Percentiles rank a stretch among this genome's conserved stretches.
These are phyloP conservation scores for Fomitopsis pinicola DNA, from an alignment of 1,284 basidiomycete species.

Conservation along the genomic window DNA sequence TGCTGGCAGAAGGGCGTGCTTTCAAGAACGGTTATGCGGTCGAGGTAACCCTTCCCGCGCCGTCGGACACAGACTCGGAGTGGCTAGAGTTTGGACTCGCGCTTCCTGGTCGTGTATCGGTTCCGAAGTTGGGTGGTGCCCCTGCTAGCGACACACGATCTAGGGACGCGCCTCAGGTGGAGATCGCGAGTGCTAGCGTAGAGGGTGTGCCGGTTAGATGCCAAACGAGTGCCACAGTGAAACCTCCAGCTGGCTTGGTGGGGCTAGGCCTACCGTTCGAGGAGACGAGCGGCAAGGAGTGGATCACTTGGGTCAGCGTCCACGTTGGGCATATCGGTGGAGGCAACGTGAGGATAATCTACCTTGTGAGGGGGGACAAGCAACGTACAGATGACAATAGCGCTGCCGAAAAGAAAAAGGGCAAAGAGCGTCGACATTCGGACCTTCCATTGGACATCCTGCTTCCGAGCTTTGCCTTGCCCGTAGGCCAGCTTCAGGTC, in stretches of 20 bases:
- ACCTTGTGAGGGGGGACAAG: constrained; percentile 43
- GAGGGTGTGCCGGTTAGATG: constrained; percentile 61
- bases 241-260: constrained; percentile 32
- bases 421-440: constrained; percentile 30
- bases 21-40: constrained; percentile 53
- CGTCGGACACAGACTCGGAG: constrained; percentile 51
- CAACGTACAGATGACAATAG: background rate
- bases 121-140: background rate
- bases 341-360: constrained; percentile 56
- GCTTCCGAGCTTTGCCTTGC: constrained; percentile 63
- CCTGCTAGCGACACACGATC: background rate
- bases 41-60: constrained; percentile 49
- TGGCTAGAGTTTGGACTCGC: constrained; percentile 79
- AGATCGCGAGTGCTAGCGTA: constrained; percentile 54
- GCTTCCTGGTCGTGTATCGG: constrained; percentile 22
- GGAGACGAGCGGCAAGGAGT: constrained; percentile 47
- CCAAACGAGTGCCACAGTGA: constrained; percentile 42
- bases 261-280: constrained; percentile 42
- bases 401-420: constrained; percentile 17
- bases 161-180: constrained; percentile 37
- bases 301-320: constrained; percentile 63
- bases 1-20: constrained; percentile 25
- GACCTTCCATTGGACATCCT: constrained; percentile 42
- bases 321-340: constrained; percentile 48
- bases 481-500: constrained; percentile 62